Evolutionary conservation across 2,329 filamentous ascomycete genomes (phyloP).

Genomic region (Xylaria sp.): DNA sequence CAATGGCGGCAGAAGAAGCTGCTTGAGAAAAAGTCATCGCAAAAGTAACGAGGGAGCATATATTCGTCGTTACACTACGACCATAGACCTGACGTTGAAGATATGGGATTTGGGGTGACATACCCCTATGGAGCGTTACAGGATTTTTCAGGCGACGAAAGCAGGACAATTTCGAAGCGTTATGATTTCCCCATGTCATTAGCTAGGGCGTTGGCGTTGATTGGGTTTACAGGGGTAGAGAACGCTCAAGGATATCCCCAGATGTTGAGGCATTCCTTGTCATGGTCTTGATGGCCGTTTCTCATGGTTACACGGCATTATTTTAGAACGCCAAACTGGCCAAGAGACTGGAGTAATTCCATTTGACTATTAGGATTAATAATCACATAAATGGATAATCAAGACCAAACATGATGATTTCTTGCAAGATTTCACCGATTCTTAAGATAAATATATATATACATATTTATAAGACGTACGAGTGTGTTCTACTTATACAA

Average conservation of each 20-base stretch:
- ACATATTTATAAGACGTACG: no score
- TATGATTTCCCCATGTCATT: conserved; percentile 12
- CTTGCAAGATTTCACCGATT: no score
- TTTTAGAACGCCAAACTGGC: background rate
- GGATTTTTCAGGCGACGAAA: background rate
- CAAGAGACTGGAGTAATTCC: background rate
- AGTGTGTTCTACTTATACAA: no score
- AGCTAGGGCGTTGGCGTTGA: conserved; percentile 18
- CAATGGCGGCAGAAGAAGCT: conserved; percentile 74
- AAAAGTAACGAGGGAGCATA: conserved; percentile 40
- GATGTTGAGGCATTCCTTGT: conserved; percentile 2
- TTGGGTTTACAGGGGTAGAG: conserved; percentile 1
- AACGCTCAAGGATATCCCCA: conserved; percentile 1
- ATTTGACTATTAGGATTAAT: background rate
- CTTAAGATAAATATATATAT: no score
- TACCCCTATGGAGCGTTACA: conserved; percentile 7
- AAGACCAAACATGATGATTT: background rate
- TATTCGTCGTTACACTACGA: conserved; percentile 1
- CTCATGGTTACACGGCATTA: conserved; percentile 1
- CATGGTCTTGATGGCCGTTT: conserved; percentile 1
- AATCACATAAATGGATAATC: background rate
- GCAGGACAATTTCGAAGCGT: background rate
- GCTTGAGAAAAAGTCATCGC: conserved; percentile 62
- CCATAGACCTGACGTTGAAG: conserved; percentile 1
- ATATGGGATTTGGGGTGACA: conserved; percentile 9